Evolutionary conservation across 345 rosid genomes (phyloP).

Genomic region (Euphorbia tirucalli): DNA sequence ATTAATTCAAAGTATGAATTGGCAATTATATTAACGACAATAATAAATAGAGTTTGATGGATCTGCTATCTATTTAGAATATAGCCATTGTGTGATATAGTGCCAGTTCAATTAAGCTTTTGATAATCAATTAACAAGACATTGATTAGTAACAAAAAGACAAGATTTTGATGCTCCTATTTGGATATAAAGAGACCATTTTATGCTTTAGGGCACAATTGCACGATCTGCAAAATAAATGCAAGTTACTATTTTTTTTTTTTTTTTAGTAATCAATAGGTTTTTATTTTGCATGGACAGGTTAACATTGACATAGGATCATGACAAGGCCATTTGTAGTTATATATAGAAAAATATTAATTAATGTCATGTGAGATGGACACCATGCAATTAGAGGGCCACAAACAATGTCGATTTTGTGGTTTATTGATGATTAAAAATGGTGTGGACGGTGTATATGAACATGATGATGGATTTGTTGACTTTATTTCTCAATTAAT

Average conservation of each 20-base stretch:
- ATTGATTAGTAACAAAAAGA: neutral
- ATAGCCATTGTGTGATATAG: neutral
- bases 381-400: slow-evolving; percentile 4
- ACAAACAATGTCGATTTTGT: neutral
- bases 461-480: neutral
- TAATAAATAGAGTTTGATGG: neutral
- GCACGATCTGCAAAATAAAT: slow-evolving; percentile 1
- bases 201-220: neutral
- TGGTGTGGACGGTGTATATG: neutral
- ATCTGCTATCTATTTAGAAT: neutral
- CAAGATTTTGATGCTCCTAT: neutral
- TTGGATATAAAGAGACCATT: slow-evolving; percentile 5
- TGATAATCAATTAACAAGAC: neutral
- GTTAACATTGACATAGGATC: neutral
- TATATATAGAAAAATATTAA: neutral
- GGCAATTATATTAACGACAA: neutral
- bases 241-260: neutral
- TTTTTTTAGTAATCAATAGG: neutral
- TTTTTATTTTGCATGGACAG: slow-evolving; percentile 16
- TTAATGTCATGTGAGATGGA: neutral
- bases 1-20: neutral
- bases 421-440: slow-evolving; percentile 10
- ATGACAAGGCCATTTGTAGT: too few relatives aligned
- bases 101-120: neutral
- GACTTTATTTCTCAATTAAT: neutral